Base-by-base conservation (phyloP, 805 yeast genomes). In the Metschnikowia colocasiae region DNA sequence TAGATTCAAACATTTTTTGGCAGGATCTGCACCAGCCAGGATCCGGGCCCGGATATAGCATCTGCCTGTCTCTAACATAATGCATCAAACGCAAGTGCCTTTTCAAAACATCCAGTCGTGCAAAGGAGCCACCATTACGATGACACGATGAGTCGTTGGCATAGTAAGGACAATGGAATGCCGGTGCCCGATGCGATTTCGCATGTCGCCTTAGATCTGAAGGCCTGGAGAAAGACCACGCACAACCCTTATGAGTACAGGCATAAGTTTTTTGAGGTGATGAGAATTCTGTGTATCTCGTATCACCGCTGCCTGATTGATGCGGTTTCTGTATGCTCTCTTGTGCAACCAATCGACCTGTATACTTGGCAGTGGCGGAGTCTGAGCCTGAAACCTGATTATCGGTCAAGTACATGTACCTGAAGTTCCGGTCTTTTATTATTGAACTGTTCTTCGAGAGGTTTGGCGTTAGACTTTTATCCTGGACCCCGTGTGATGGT, bases 111-210 rank as follows among this genome's bases (percentile, higher is more conserved):
- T 86, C 94, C 50, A 84, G 65, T 38, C 94, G 71, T 56, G 80
- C 81, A 65, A 86, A 86, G 0, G 87, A 78, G 13, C 92, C 91
- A 18, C 85, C 87, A 53, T 83, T 84, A 46, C 85, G 73, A 62
- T 85, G 94, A 60, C 91, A 85, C 6, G 85, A 78, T 3, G 83
- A 81, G 54, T 82, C 86, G 22, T 74, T 69, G 46, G 73, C 73
- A 86, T 87, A 84, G 64, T 74, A 85, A 2, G 92, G 92, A 59
- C 92, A 85, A 52, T 79, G 83, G 57, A 80, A 80, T 49, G 74
- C 74, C 2, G 91, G 91, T 42, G 78, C 74, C 36, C 75, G 73
- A 59, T 85, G 92, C 3, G 87, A 81, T 52, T 83, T 75, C 16
- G 75, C 53, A 58, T 85, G 92, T 45, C 92, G 73, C 36, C 85